A percentile compares a stretch with the other conserved stretches of the same genome.
Conservation (phyloP, 495 filamentous ascomycete genomes). For the Hamigera avellanea region DNA sequence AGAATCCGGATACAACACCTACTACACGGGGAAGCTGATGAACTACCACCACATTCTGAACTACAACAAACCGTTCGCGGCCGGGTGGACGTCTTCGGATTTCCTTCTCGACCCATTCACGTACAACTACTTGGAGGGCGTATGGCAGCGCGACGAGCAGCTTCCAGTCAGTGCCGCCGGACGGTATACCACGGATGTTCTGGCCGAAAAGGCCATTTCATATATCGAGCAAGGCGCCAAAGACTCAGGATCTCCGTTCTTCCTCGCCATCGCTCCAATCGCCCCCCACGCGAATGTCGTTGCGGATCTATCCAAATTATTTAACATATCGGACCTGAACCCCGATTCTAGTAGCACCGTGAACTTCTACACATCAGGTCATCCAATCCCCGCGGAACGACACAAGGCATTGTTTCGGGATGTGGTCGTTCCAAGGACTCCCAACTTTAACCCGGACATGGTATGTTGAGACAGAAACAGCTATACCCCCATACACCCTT, state of each 20-base stretch:
- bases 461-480: conserved; percentile 39
- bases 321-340: conserved; percentile 7
- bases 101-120: conserved; percentile 59
- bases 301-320: too few species aligned
- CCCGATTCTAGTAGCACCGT: too few species aligned
- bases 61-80: conserved; percentile 39
- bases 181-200: conserved; percentile 49
- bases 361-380: too few species aligned
- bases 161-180: conserved; percentile 44
- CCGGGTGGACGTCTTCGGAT: conserved; percentile 39
- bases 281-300: conserved; percentile 55
- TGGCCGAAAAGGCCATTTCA: conserved; percentile 48
- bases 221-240: conserved; percentile 49
- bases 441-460: conserved; percentile 34
- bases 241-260: conserved; percentile 52
- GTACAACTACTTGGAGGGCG: conserved; percentile 57
- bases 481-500: too few species aligned
- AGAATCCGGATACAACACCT: conserved; percentile 51
- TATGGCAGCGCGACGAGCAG: conserved; percentile 52
- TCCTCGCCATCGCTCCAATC: conserved; percentile 53
- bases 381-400: conserved; percentile 41
- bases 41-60: conserved; percentile 44
- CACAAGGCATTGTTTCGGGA: conserved; percentile 26
- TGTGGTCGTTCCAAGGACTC: conserved; percentile 24
- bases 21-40: conserved; percentile 56